phyloP scores from a whole-genome alignment of 73 alveolate species.

The Diophrys appendiculata region DNA sequence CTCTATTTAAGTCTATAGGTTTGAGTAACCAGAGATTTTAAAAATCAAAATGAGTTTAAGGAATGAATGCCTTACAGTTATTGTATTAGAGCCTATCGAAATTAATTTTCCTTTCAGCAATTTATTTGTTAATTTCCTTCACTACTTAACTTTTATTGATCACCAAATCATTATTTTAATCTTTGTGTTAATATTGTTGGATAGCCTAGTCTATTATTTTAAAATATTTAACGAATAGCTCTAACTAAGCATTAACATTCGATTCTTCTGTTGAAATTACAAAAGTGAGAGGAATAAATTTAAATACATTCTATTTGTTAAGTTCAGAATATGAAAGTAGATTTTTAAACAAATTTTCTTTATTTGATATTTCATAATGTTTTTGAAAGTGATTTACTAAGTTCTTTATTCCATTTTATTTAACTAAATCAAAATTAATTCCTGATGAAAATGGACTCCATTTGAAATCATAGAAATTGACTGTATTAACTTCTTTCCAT shows the following conservation, averaged over 20 bases:
- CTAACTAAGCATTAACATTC: constrained; percentile 15
- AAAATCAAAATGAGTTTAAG: constrained; percentile 36
- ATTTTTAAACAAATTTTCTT: constrained; percentile 30
- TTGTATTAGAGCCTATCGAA: constrained; percentile 26
- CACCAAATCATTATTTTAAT: neutral
- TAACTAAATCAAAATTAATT: constrained; percentile 32
- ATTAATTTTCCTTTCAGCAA: constrained; percentile 14
- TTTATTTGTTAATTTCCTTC: neutral
- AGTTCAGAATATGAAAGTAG: constrained; percentile 11
- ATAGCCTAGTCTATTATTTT: constrained; percentile 23
- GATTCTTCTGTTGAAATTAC: constrained; percentile 30
- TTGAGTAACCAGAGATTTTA: constrained; percentile 66
- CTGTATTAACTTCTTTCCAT: constrained; percentile 38
- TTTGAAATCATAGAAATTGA: constrained; percentile 44
- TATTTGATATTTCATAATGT: constrained; percentile 30
- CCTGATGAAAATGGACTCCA: constrained; percentile 57
- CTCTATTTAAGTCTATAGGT: constrained; percentile 81
- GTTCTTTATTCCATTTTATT: constrained; percentile 10
- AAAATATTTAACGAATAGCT: constrained; percentile 27
- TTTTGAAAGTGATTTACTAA: constrained; percentile 46
- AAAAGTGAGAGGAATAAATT: constrained; percentile 48
- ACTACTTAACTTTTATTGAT: neutral
- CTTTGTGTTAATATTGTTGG: constrained; percentile 11
- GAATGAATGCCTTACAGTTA: constrained; percentile 7
- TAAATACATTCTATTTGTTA: constrained; percentile 39